Base-by-base conservation (phyloP, 106 monocot genomes). In the Dioscorea alata region DNA sequence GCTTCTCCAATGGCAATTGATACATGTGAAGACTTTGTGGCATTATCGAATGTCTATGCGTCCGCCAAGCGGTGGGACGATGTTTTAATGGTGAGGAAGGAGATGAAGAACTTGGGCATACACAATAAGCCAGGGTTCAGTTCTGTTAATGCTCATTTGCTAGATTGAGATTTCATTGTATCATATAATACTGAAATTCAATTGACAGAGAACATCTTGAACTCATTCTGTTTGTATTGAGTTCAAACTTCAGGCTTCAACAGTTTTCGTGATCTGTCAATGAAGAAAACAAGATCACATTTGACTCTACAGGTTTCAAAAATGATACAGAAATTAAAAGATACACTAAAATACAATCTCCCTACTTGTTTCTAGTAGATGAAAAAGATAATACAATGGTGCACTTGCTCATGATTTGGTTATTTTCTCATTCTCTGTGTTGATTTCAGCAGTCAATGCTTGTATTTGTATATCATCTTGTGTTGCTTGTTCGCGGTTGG, bases 31-130 rank as follows among this genome's bases (percentile, higher is more conserved):
- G 84, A 84, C 50, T 84, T 60, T 20, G 58, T 84, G 4, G 84
- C 84, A 19, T 60, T 84, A 62, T 79, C 84, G 9, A 84, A 84
- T 54, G 34, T 84, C 18, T 79, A 79, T 64, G 83, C 83, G 13
- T 71, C 74, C 16, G 62, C 63, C 0, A 75, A 72, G 57, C 79
- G 72, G 67, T 84, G 79, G 84, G 79, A 72, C 15, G 79, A 79
- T 25, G 84, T 79, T 24, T 69, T 16, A 16, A 56, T 10, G 13
- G 13, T 76, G 22, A 84, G 84, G 53, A 68, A 69, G 12, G 31
- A 17, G 42, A 79, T 79, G 83, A 83, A 53, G 70, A 14, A 22
- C 19, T 24, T 20, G 19, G 58, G 71, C 25, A 15, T 73, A 34
- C 69, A 48, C 18, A 76, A 71, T 48, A 75, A 71, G 64, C 21